Evolutionary conservation across 495 filamentous ascomycete species (phyloP), one percentile per base, ranked within the genome.

Genomic region (Neurospora sp.): DNA sequence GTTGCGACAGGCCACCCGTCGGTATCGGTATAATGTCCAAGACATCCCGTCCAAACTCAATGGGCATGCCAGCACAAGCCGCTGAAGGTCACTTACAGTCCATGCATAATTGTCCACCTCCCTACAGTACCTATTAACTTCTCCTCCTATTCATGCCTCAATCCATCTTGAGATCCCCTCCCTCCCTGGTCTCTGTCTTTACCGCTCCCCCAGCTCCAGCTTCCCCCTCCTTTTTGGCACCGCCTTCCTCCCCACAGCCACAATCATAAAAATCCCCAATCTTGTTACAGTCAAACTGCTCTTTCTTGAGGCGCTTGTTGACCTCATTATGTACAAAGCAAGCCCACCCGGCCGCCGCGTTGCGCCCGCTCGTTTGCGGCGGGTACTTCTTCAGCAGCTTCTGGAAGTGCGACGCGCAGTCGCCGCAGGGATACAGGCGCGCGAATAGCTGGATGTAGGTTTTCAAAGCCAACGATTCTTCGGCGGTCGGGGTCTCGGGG

Each of bases 211-310:
- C 20, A 20, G 40, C 39, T 20, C 27, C 74, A 45, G 27, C 69
- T 14, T 12, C 70, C 42, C 70, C 71, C 70, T 70, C 71, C 61
- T 78, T 75, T 68, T 81, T 78, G 20, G 85, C 81, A 72, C 77
- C 80, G 40, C 87, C 89, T 70, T 94, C 93, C 39, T 93, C 94
- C 3, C 90, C 92, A 80, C 96, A 99, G 14, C 96, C 96, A 76
- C 96, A 99, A 80, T 99, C 94, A 80, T 99, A 99, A 75, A 93
- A 92, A 72, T 96, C 93, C 3, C 93, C 94, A 72, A 99, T 91
- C 12, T 93, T 91, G 68, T 87, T 89, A 77, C 96, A 99, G 79
- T 98, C 93, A 80, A 97, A 98, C 70, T 89, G 75, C 0, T 87
- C 84, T 81, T 99, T 99, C 72, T 89, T 82, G 71, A 98, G 84